Evolutionary conservation across 176 grass and related monocot species (phyloP), one percentile per base, ranked within the genome.

Genomic region (Bolboschoenus planiculmis): DNA sequence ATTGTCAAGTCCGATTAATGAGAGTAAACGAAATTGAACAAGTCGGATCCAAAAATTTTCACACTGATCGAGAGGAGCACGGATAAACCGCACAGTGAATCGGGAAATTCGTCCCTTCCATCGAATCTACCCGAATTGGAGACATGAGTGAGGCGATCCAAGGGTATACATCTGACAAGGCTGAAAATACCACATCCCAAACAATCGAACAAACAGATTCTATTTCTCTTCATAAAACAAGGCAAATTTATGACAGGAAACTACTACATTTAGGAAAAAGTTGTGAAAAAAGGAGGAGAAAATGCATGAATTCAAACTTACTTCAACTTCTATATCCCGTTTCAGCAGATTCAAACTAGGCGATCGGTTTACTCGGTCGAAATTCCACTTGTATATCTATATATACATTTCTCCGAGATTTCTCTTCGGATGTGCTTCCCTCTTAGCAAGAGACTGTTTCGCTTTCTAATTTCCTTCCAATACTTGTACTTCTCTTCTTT

Each of bases 31-130:
- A 48, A 64, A 65, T 63, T 82, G 36, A 82, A 65, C 58, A 66
- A 63, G 8, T 15, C 40, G 66, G 80, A 82, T 82, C 80, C 79
- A 31, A 65, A n/a, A 82, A 10, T 65, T 9, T 37, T 33, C 30
- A 60, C 29, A 61, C 39, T 27, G 27, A 78, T 31, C 27, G 30
- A 39, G 15, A 24, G 33, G 18, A 70, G 20, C 18, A 56, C 27
- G 34, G n/a, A 80, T 15, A 57, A 77, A 21, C 58, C 58, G 27
- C 34, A 82, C 58, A 65, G 31, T 64, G 60, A 82, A 82, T 82
- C 10, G n/a, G 20, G 13, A 66, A 18, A 82, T 50, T 50, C 40
- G 23, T 62, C 26, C 42, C 80, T 27, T 31, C 3, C 36, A 31
- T 65, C 40, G 7, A 30, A 31, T 48, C 34, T 27, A 82, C 78